A percentile compares a stretch with the other conserved stretches of the same genome.
These are phyloP conservation scores for Termitomyces sp. DNA, from an alignment of 768 basidiomycete genomes.

Conservation along the genomic window DNA sequence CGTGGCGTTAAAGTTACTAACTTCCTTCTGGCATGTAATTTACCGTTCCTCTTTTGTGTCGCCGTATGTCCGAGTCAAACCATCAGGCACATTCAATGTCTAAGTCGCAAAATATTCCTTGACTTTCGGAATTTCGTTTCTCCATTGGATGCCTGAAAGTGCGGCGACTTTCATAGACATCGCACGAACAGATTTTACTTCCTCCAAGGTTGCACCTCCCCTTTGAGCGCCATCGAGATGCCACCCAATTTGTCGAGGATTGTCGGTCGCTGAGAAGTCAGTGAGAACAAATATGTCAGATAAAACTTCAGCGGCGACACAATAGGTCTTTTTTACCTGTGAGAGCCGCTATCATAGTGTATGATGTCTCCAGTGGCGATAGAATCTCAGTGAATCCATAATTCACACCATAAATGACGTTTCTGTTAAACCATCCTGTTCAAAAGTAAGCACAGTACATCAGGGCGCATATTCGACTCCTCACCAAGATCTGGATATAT, in stretches of 20 bases:
- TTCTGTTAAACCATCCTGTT: constrained; percentile 51
- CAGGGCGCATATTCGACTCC: constrained; percentile 15
- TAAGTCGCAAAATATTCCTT: constrained; percentile 8
- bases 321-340: constrained; percentile 26
- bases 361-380: constrained; percentile 54
- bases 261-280: constrained; percentile 38
- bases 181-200: constrained; percentile 50
- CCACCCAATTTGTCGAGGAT: constrained; percentile 61
- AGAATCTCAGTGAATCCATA: constrained; percentile 49
- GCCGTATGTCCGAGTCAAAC: too few relatives aligned
- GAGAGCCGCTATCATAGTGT: constrained; percentile 54
- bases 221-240: constrained; percentile 56
- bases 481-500: constrained; percentile 66
- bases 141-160: constrained; percentile 50
- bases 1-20: too few relatives aligned
- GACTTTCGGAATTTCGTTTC: constrained; percentile 47
- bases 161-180: constrained; percentile 52
- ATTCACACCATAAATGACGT: constrained; percentile 52
- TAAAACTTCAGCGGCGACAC: neutral
- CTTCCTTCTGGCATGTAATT: too few relatives aligned
- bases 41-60: neutral
- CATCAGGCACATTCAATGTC: neutral
- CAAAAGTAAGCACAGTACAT: neutral
- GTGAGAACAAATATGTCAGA: neutral
- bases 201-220: constrained; percentile 52